Evolutionary conservation across 805 yeast genomes (phyloP).

Genomic region (Candida railenensis): DNA sequence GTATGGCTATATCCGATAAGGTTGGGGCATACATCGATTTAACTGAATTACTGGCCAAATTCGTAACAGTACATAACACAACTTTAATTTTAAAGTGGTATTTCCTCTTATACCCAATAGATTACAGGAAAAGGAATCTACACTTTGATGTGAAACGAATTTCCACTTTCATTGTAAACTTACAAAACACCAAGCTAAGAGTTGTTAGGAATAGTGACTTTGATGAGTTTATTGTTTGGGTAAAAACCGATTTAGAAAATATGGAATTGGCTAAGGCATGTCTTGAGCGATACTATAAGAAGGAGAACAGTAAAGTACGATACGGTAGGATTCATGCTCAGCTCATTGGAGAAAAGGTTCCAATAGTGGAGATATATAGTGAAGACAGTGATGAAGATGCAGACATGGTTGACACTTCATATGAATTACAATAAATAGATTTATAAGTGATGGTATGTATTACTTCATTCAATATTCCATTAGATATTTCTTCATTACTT

Average conservation of each 20-base stretch:
- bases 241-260: background rate
- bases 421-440: background rate
- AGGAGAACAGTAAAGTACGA: background rate
- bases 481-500: too few species aligned
- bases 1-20: background rate
- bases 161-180: background rate
- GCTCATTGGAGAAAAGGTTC: background rate
- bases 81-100: background rate
- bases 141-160: background rate
- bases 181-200: background rate
- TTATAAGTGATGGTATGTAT: background rate
- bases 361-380: background rate
- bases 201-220: background rate
- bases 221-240: conserved; percentile 4
- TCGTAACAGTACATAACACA: background rate
- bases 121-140: background rate
- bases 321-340: background rate
- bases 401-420: background rate
- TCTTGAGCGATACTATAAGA: background rate
- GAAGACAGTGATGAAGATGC: background rate
- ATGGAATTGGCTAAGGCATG: background rate
- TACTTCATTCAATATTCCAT: background rate
- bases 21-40: conserved; percentile 7
- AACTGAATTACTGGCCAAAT: background rate
- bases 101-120: background rate